Conservation (phyloP, 2,329 filamentous ascomycete species). For the Fusarium sublunatum region DNA sequence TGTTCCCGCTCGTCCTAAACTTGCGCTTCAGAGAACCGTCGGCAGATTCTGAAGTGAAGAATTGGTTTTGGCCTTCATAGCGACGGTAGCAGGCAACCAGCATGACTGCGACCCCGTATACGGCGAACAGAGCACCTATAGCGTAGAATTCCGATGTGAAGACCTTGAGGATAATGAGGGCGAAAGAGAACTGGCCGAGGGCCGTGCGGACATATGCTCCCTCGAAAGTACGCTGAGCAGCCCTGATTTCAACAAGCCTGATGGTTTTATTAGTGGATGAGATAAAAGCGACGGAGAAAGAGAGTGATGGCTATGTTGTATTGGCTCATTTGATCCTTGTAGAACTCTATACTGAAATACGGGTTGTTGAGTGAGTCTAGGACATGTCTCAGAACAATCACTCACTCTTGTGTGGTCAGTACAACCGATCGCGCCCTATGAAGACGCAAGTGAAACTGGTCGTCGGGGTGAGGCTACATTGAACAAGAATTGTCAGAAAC, state of each 20-base stretch:
- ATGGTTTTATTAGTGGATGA: background rate
- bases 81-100: conserved; percentile 86
- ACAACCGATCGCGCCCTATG: conserved; percentile 87
- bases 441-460: conserved; percentile 80
- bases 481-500: conserved; percentile 20
- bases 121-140: conserved; percentile 94
- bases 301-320: no score
- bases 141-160: conserved; percentile 97
- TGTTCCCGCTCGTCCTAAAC: conserved; percentile 73
- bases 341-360: background rate
- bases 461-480: conserved; percentile 71
- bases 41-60: conserved; percentile 70
- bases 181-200: conserved; percentile 93
- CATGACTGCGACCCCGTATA: conserved; percentile 88
- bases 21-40: conserved; percentile 57
- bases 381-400: conserved; percentile 23
- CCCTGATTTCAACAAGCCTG: conserved; percentile 90
- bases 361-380: background rate
- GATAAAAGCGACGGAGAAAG: background rate
- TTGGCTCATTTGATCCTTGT: no score
- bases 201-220: conserved; percentile 96
- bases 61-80: conserved; percentile 92
- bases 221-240: conserved; percentile 95
- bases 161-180: conserved; percentile 89
- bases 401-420: conserved; percentile 80